Evolutionary conservation across 495 filamentous ascomycete genomes (phyloP).

Genomic region (Annulohypoxylon stygium): DNA sequence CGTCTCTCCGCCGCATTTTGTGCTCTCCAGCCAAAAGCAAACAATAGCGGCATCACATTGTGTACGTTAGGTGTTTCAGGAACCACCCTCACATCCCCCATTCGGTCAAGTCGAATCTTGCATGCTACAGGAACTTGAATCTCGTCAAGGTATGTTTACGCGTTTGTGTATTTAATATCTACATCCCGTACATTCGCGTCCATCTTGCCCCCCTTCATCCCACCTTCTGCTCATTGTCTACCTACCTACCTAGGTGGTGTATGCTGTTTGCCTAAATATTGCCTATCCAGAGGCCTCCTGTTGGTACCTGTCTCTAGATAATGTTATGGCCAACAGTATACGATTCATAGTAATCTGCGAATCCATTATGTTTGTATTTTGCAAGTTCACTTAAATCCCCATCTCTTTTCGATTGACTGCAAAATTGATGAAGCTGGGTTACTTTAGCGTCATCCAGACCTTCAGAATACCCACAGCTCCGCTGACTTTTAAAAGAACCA

Average conservation of each 20-base stretch:
- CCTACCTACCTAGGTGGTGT: not conserved
- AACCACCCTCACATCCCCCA: constrained; percentile 8
- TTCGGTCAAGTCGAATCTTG: constrained; percentile 8
- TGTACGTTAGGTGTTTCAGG: constrained; percentile 14
- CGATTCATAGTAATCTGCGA: not conserved
- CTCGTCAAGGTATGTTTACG: constrained; percentile 32
- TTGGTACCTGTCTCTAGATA: not conserved
- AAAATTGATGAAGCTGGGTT: constrained; percentile 24
- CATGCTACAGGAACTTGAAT: not conserved
- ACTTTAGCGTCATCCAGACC: constrained; percentile 30
- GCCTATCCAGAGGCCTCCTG: constrained; percentile 5
- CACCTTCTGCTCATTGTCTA: not conserved
- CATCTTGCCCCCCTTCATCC: not conserved
- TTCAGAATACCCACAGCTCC: constrained; percentile 38
- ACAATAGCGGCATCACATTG: constrained; percentile 19
- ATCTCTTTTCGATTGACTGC: not conserved
- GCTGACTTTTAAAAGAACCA: constrained; percentile 26
- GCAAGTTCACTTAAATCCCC: not conserved
- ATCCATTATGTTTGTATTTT: not conserved
- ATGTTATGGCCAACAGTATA: not conserved
- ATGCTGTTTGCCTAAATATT: not conserved
- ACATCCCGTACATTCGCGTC: constrained; percentile 5
- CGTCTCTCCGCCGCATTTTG: constrained; percentile 3
- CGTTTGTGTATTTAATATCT: constrained; percentile 4
- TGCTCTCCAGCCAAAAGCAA: not conserved